Evolutionary conservation across 257 asterid genomes (phyloP).

Genomic region (Leptodermis oblonga): DNA sequence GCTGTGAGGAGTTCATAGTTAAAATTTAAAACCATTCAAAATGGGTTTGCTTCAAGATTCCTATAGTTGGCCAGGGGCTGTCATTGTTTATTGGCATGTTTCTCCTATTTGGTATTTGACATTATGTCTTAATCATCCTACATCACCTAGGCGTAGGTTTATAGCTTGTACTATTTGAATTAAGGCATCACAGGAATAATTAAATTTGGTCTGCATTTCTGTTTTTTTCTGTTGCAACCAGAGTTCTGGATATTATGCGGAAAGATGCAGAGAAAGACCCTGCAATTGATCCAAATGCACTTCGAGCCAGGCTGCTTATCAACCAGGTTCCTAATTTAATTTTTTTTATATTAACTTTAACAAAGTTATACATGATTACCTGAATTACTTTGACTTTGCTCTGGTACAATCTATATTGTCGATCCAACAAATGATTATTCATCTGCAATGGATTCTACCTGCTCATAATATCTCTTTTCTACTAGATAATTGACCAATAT

Average conservation of each 20-base stretch:
- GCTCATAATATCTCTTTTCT: background rate
- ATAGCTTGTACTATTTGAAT: background rate
- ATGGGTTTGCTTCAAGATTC: background rate
- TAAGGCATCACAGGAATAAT: background rate
- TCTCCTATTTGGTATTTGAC: background rate
- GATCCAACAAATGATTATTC: background rate
- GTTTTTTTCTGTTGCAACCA: slow-evolving; percentile 23
- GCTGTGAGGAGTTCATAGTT: background rate
- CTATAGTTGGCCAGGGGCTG: background rate
- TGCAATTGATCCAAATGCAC: slow-evolving; percentile 52
- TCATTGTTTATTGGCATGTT: background rate
- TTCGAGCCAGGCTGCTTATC: slow-evolving; percentile 66
- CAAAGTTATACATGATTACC: slow-evolving; percentile 2
- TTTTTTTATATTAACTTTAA: slow-evolving; percentile 6
- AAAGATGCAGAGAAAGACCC: slow-evolving; percentile 80
- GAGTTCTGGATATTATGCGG: slow-evolving; percentile 91
- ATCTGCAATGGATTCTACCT: background rate
- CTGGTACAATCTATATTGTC: background rate
- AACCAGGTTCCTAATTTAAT: slow-evolving; percentile 72
- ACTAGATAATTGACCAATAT: background rate
- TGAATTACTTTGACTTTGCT: background rate
- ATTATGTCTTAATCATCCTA: background rate
- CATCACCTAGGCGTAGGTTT: background rate
- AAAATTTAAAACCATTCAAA: background rate
- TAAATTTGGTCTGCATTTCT: background rate